Evolutionary conservation across 2,329 filamentous ascomycete genomes (phyloP).

Genomic region (Amphichorda felina): DNA sequence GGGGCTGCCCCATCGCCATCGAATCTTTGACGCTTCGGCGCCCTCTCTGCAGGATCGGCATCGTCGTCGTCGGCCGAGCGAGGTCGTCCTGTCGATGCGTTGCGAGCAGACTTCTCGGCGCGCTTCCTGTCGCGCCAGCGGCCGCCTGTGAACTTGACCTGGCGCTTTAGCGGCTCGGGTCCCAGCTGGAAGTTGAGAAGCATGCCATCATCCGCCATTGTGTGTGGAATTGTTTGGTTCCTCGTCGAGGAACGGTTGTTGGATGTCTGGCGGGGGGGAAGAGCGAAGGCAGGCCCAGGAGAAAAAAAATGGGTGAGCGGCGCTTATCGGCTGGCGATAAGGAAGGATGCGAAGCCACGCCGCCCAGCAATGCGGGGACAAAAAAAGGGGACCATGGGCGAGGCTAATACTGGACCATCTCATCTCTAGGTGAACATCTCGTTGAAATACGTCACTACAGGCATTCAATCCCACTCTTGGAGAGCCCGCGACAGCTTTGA

Average conservation of each 20-base stretch:
- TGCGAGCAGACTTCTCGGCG: constrained; percentile 33
- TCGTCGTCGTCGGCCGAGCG: constrained; percentile 9
- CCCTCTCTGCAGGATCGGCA: constrained; percentile 16
- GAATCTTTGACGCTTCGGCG: constrained; percentile 33
- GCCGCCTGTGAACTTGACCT: constrained; percentile 69
- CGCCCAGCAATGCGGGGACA: too few relatives aligned
- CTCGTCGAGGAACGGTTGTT: neutral
- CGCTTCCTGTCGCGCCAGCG: constrained; percentile 81
- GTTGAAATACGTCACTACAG: too few relatives aligned
- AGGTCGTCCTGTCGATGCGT: constrained; percentile 11
- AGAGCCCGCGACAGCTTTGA: too few relatives aligned
- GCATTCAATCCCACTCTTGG: too few relatives aligned
- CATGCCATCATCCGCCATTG: constrained; percentile 92
- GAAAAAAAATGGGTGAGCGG: neutral
- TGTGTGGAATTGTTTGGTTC: constrained; percentile 3
- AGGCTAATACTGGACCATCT: too few relatives aligned
- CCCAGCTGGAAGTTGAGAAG: constrained; percentile 81
- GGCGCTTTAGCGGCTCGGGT: constrained; percentile 49
- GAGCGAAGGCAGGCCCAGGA: neutral
- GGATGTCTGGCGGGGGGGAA: neutral
- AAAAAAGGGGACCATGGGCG: too few relatives aligned
- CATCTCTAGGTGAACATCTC: too few relatives aligned
- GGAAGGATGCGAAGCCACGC: too few relatives aligned
- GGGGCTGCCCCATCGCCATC: constrained; percentile 10
- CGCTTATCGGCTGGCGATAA: constrained; percentile 2